Base-by-base conservation (phyloP, 2,329 filamentous ascomycete species). In the Aspergillus aculeatinus region DNA sequence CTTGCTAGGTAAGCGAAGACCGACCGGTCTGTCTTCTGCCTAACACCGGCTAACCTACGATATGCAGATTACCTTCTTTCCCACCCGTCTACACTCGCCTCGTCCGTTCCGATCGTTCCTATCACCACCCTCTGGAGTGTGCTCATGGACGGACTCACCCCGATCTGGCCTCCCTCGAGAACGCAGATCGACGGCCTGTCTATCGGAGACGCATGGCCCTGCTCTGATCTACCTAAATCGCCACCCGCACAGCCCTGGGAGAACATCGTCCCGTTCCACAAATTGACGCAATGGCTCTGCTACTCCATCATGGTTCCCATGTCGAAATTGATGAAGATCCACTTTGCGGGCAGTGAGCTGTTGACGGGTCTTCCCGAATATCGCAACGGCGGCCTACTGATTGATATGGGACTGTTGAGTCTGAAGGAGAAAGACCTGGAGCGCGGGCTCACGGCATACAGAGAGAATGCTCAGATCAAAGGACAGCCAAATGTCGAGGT, bases 271-370 rank as follows among this genome's bases (percentile, higher is more conserved):
- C 92, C 92, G 0, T 96, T 96, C 80, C 93, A 97, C 81, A 96
- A 96, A 78, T 84, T 96, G 39, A 96, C 92, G 0, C 92, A 96
- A 76, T 97, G 93, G 93, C 87, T 97, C 58, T 91, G 90, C 53
- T 96, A 96, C 77, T 96, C 92, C 2, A 84, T 97, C 58, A 96
- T 96, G 90, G 89, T 92, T 25, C 92, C 92, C 0, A 96, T 96
- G 89, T 86, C 88, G 58, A 90, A 87, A 65, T 77, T 96, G 23
- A 86, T 96, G 68, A 85, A 89, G 59, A 87, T 96, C 60, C 87
- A 92, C 65, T 95, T 95, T 74, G 87, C 89, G 3, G 91, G 92
- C 48, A 86, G 87, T 1, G 90, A 96, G 62, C 83, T 96, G 6
- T 82, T 96, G 65, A 97, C 93, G 0, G 93, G 92, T 23, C 81